Evolutionary conservation across 345 rosid species (phyloP), one percentile per base, ranked within the genome.

Genomic region (Eucalyptus dawsonii): DNA sequence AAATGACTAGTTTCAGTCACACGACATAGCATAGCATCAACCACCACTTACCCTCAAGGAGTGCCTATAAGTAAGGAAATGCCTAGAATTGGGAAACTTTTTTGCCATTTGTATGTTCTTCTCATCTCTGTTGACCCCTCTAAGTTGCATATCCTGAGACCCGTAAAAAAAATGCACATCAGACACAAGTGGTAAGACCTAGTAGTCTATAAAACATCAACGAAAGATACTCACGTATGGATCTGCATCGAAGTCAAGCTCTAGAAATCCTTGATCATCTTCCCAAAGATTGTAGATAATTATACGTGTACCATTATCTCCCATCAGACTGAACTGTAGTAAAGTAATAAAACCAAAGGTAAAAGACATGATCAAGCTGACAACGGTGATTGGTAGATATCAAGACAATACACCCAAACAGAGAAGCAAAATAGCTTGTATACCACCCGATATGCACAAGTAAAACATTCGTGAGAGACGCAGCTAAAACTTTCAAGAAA

Each of bases 71-170:
- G 99, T 97, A 56, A 97, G 93, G 90, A 94, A 97, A 89, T 97
- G 99, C 88, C 96, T 93, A 83, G 98, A 97, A 92, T 97, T 96
- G 47, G 99, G 99, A 92, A 60, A 95, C 89, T 93, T 88, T 85
- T 91, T 89, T 27, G 98, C 99, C 99, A 97, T 97, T 92, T 94
- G 91, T 88, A 97, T 97, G 92, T 95, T 94, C 91, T 94, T 96
- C 94, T 97, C 99, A 88, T 96, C 98, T 40, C 99, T 97, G 89
- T 97, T 97, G 87, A 96, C 99, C 11, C 99, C 99, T 92, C 99
- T 93, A 87, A 97, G 97, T 94, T 97, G 99, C 88, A 97, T 95
- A 93, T 97, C 99, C 99, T 97, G 95, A 93, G 89, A 89, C 86
- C 67, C 88, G 53, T 88, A 34, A 86, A 62, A 62, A 88, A 42